Evolutionary conservation across 176 grass and related monocot genomes (phyloP), one percentile per base, ranked within the genome.

Genomic region (Luzula sylvatica): DNA sequence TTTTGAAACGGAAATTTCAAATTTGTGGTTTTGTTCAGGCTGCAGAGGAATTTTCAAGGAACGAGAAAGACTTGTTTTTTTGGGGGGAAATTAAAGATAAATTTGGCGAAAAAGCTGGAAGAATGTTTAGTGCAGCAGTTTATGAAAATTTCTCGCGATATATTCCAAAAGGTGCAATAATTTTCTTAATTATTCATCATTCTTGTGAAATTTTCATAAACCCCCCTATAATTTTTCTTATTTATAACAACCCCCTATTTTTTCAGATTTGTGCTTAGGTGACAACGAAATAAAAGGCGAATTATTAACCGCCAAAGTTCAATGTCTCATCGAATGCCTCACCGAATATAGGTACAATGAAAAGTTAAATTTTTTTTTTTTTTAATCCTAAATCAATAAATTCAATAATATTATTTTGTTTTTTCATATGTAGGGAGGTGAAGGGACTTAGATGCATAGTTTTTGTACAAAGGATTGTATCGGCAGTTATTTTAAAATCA

Each of bases 401-500:
- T 20, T 58, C 13, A 18, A 2, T 22, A 47, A 16, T 19, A 47
- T 42, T 12, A 24, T 24, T 15, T 26, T 15, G 24, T 8, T 11
- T 62, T 8, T 58, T 38, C 26, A 5, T 59, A 16, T 63, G 61
- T 58, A 94, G 87, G 62, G 62, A 78, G 19, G 45, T 54, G 45
- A 53, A 82, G 50, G 70, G 75, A 13, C 70, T 94, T 42, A 82
- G 82, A 75, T 94, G 87, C 70, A 94, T 94, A 54, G 32, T 94
- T 46, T 94, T 94, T 72, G 87, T 94, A 25, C n/a, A 82, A 19
- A 82, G 87, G 69, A 60, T 94, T 23, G 68, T 94, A 52, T 66
- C 87, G 72, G 76, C 77, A 32, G 75, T 75, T 32, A 70, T 94
- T 11, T 57, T 94, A 53, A 43, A 82, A 55, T 65, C 62, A 27